Base-by-base conservation (phyloP, 768 basidiomycete genomes). In the Hericium rajendrae region DNA sequence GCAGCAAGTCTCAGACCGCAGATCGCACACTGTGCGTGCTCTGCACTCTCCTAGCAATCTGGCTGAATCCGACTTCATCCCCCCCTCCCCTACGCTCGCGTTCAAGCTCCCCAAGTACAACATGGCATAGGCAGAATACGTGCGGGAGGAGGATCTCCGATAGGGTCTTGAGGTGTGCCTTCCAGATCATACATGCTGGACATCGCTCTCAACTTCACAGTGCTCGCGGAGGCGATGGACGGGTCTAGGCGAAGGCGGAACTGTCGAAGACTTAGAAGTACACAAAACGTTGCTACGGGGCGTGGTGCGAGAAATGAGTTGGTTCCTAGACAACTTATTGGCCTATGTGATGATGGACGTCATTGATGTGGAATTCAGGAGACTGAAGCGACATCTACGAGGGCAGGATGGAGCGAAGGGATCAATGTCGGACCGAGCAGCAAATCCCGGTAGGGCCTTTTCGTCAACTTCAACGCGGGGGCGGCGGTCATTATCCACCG, bases 271-370 rank as follows among this genome's bases (percentile, higher is more conserved):
- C 62, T 71, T 83, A 40, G 78, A 83, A 46, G 77, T 76, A 11
- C 79, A 90, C 40, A 78, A 79, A 58, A 75, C 75, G 53, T 76
- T 92, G 18, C 73, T 91, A 57, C 77, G 93, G 93, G 91, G 90
- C 1, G 79, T 87, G 32, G 86, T 93, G 8, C 73, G 91, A 65
- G 83, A 88, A 65, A 93, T 94, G 92, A 81, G 84, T 41, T 94
- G 91, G 91, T 94, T 94, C 67, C 73, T 95, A 57, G 91, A 94
- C 67, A 84, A 83, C 26, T 66, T 97, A 2, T 72, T 90, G 55
- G 84, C 83, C 10, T 94, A 97, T 68, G 81, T 91, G 59, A 90
- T 91, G 89, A 87, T 81, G 65, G 93, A 95, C 60, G 92, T 95
- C 9, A 78, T 94, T 37, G 92, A 94, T 59, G 80, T 84, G 15